Evolutionary conservation across 2,329 filamentous ascomycete genomes (phyloP), one percentile per base, ranked within the genome.

Genomic region (Xylariaceae sp.): DNA sequence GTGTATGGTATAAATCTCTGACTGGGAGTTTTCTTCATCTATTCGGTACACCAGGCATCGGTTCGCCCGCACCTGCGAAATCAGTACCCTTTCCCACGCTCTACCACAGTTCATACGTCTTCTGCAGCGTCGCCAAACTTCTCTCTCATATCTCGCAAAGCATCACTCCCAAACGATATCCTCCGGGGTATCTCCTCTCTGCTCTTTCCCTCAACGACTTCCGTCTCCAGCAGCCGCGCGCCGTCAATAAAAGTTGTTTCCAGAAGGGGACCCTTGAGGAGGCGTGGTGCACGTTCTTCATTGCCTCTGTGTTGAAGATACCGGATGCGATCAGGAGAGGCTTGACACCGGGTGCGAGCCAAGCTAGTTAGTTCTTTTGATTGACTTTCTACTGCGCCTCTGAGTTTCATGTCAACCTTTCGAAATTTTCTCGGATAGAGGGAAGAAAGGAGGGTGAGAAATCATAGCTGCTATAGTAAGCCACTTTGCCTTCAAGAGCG

Each of bases 311-410:
- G 22, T 23, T 22, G 21, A 32, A 34, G 44, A 50, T 46, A 27
- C 49, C 43, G 11, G 49, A 44, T 21, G 49, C 43, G 43, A 49
- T 39, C 23, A 49, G 49, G 10, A 47, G 25, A 20, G 47, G 46
- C 43, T 52, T 52, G 21, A 49, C 47, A 10, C 48, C 44, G 10
- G 48, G 48, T 12, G 48, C 48, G 16, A 48, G 45, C 48, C 45
- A 50, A n/a, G 48, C 45, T 2, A 50, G n/a, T n/a, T n/a, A n/a
- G 29, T 23, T 50, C 48, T 37, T 48, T 50, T 5, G 45, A 10
- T 5, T 47, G 42, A 34, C 48, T 45, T 35, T 50, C 48, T 7
- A 50, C 48, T 19, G 44, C 48, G 6, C 48, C 44, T 48, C 33
- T 20, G 6, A n/a, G 34, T 36, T 7, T 36, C 34, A 20, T 36